Evolutionary conservation across 2,329 filamentous ascomycete species (phyloP).

Genomic region (Xylaria sp.): DNA sequence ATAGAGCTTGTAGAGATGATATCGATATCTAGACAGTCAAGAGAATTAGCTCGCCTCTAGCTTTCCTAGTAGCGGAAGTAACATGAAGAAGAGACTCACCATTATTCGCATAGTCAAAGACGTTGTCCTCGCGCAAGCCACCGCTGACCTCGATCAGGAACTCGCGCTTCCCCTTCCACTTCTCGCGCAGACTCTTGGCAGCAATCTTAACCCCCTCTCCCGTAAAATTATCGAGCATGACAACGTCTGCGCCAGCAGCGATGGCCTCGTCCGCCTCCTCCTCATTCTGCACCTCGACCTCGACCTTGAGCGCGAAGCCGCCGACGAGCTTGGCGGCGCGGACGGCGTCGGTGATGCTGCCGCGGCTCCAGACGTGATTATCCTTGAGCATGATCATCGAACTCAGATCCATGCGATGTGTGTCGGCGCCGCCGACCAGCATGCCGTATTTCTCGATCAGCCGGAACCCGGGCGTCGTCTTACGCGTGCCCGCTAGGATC

Average conservation of each 20-base stretch:
- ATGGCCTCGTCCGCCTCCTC: constrained; percentile 92
- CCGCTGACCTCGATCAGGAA: constrained; percentile 94
- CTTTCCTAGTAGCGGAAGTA: constrained; percentile 34
- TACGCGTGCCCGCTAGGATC: constrained; percentile 90
- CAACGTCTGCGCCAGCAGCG: constrained; percentile 87
- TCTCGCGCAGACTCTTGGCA: constrained; percentile 78
- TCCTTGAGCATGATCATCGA: constrained; percentile 99
- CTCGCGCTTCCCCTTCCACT: constrained; percentile 77
- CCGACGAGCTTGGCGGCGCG: constrained; percentile 82
- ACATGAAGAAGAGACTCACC: constrained; percentile 58
- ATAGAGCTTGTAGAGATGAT: constrained; percentile 97
- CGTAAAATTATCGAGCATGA: constrained; percentile 98
- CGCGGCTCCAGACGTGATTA: constrained; percentile 94
- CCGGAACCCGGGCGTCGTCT: constrained; percentile 95
- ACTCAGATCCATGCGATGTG: constrained; percentile 89
- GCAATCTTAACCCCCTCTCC: constrained; percentile 80
- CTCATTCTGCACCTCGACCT: constrained; percentile 93
- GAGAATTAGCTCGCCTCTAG: constrained; percentile 7
- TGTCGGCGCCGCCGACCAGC: constrained; percentile 90
- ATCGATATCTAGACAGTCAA: constrained; percentile 75
- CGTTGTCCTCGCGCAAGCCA: constrained; percentile 86
- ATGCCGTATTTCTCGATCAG: constrained; percentile 99
- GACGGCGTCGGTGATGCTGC: constrained; percentile 87
- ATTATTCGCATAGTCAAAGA: constrained; percentile 79
- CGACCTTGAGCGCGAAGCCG: constrained; percentile 92